These are phyloP conservation scores for Melaleuca alternifolia DNA, from an alignment of 345 rosid genomes.

Conservation along the genomic window DNA sequence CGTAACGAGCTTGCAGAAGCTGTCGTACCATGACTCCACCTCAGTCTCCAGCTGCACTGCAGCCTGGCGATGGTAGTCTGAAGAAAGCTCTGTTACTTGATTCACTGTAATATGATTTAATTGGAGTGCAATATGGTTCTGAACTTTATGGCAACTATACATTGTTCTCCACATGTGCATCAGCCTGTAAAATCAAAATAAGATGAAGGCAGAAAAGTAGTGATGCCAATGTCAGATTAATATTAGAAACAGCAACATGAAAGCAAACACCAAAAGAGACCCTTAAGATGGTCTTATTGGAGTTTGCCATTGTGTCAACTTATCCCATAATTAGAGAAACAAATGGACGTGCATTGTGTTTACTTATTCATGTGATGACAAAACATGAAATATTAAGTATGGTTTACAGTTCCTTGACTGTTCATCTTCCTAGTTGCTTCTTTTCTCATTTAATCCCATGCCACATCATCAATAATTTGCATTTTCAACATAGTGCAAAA, in stretches of 20 bases:
- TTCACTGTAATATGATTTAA: slow-evolving; percentile 45
- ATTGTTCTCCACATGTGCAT: slow-evolving; percentile 67
- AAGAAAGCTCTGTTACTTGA: slow-evolving; percentile 36
- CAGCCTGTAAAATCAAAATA: slow-evolving; percentile 28
- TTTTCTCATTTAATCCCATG: neutral
- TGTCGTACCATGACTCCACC: slow-evolving; percentile 58
- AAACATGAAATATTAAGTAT: neutral
- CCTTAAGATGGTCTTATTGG: neutral
- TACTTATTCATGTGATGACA: neutral
- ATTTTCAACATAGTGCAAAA: neutral
- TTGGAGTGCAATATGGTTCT: slow-evolving; percentile 58
- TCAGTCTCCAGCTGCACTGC: slow-evolving; percentile 69
- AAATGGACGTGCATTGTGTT: neutral
- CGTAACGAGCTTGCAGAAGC: slow-evolving; percentile 61
- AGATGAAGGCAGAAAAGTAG: neutral
- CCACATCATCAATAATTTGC: neutral
- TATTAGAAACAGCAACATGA: neutral
- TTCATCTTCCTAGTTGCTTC: neutral
- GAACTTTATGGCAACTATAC: slow-evolving; percentile 72
- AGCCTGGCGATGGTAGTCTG: slow-evolving; percentile 66
- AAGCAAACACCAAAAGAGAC: neutral
- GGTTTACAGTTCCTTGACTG: neutral
- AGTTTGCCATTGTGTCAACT: neutral
- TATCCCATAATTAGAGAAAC: neutral
- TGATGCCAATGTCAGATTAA: neutral